Percentiles rank a stretch among this genome's conserved stretches.
phyloP scores from a whole-genome alignment of 139 green algal species.

The Yamagishiella unicocca region DNA sequence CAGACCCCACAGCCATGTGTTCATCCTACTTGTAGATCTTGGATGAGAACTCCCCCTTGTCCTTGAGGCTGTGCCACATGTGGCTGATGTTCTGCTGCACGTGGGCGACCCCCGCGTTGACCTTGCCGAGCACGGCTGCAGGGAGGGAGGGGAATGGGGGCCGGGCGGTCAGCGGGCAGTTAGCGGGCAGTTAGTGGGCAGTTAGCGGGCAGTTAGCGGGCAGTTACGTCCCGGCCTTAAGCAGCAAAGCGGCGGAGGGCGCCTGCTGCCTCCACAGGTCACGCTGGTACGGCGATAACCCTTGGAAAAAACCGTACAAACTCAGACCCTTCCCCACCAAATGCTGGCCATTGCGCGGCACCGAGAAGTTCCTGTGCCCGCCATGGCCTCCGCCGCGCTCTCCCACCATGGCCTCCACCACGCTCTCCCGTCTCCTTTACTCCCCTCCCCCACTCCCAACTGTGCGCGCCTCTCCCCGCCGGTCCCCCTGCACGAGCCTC shows the following conservation, averaged over 20 bases:
- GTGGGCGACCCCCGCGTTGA: conserved; percentile 13
- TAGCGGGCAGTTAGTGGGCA: background rate
- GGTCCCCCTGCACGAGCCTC: background rate
- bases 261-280: too few relatives aligned
- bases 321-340: too few relatives aligned
- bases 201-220: background rate
- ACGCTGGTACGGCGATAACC: too few relatives aligned
- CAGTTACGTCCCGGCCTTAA: too few relatives aligned
- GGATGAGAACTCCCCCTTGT: conserved; percentile 50
- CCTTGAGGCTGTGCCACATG: conserved; percentile 52
- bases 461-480: background rate
- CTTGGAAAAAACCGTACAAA: too few relatives aligned
- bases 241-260: too few relatives aligned
- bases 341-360: too few relatives aligned
- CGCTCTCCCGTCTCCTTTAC: background rate
- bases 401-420: too few relatives aligned
- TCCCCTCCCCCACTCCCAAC: background rate
- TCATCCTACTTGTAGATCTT: conserved; percentile 49
- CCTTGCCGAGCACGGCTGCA: conserved; percentile 38
- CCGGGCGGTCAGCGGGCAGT: background rate
- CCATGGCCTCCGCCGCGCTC: too few relatives aligned
- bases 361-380: too few relatives aligned
- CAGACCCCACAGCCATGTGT: background rate
- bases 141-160: background rate
- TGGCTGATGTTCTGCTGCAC: conserved; percentile 20